A percentile compares a stretch with the other conserved stretches of the same genome.
phyloP scores from a whole-genome alignment of 345 rosid genomes.

The Passiflora organensis region DNA sequence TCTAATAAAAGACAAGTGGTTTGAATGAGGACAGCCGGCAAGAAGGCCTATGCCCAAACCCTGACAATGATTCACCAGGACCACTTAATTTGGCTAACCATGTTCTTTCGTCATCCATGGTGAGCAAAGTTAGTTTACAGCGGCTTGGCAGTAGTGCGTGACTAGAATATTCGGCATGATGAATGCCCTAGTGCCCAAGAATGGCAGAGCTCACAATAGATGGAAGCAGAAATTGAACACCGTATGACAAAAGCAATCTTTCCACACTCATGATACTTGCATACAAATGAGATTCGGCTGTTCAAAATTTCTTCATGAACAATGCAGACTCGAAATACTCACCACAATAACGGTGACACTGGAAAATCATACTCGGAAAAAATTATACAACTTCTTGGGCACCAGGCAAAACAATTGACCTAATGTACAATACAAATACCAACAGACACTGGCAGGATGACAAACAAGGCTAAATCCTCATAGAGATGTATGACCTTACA shows the following conservation, averaged over 20 bases:
- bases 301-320: slow-evolving; percentile 7
- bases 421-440: slow-evolving; percentile 14
- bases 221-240: too few species aligned
- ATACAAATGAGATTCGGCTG: slow-evolving; percentile 17
- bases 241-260: background rate
- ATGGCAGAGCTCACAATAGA: too few species aligned
- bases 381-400: slow-evolving; percentile 19
- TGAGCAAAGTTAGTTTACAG: too few species aligned
- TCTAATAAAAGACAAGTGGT: too few species aligned
- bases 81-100: too few species aligned
- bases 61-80: too few species aligned
- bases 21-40: too few species aligned
- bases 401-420: slow-evolving; percentile 7
- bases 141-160: too few species aligned
- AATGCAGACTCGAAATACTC: slow-evolving; percentile 19
- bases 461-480: slow-evolving; percentile 11
- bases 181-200: too few species aligned
- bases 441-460: slow-evolving; percentile 6
- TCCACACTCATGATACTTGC: slow-evolving; percentile 13
- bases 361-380: slow-evolving; percentile 24
- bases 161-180: too few species aligned
- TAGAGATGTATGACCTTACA: background rate
- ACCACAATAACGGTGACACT: slow-evolving; percentile 13
- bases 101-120: too few species aligned
- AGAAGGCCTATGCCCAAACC: slow-evolving; percentile 15